Evolutionary conservation across 1,284 basidiomycete species (phyloP).

Genomic region (Leccinum solheimii): DNA sequence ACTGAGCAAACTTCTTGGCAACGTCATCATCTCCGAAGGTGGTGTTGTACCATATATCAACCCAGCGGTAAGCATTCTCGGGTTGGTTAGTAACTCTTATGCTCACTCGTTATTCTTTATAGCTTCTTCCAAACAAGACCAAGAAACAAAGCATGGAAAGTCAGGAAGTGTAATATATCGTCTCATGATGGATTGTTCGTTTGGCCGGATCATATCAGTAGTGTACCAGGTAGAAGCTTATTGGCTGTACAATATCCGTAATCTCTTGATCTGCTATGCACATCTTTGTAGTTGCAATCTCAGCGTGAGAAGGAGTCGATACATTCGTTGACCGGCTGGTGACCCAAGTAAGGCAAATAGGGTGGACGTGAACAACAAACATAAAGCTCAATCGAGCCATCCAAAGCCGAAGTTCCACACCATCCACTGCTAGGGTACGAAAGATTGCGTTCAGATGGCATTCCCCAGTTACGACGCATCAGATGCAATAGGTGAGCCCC

Average conservation of each 20-base stretch:
- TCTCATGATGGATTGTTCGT: not conserved
- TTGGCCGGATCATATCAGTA: conserved; percentile 4
- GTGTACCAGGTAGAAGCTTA: conserved; percentile 13
- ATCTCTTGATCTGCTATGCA: not conserved
- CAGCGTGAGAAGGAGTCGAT: no score
- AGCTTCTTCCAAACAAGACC: conserved; percentile 34
- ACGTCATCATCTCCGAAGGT: conserved; percentile 89
- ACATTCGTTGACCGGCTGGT: no score
- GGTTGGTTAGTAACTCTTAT: not conserved
- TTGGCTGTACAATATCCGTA: conserved; percentile 2
- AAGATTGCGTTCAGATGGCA: no score
- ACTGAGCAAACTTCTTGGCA: conserved; percentile 71
- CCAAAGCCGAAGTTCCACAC: no score
- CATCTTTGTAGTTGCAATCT: not conserved
- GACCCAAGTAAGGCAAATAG: no score
- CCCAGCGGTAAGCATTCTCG: conserved; percentile 27
- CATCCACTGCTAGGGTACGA: no score
- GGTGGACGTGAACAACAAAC: no score
- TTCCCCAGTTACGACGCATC: no score
- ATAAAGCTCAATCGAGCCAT: no score
- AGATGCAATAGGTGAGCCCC: no score
- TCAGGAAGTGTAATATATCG: conserved; percentile 31
- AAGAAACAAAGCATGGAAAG: conserved; percentile 37
- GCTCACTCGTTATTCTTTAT: not conserved
- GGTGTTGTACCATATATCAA: conserved; percentile 75